Conservation (phyloP, 495 filamentous ascomycete genomes). For the Gamarada debralockiae region DNA sequence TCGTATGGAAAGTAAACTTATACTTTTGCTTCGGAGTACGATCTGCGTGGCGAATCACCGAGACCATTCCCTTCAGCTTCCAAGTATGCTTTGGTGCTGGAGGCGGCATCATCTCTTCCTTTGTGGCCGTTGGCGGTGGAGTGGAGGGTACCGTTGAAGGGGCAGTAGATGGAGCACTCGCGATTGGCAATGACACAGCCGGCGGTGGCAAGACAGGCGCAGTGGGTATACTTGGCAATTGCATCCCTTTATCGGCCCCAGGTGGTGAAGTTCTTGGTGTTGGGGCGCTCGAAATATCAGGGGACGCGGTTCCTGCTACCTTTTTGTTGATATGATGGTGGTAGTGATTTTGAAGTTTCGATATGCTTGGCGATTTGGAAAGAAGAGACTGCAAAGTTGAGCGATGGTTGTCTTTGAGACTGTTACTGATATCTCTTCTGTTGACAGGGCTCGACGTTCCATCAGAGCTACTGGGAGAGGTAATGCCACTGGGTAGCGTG, state of each 20-base stretch:
- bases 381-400: slow-evolving; percentile 39
- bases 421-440: slow-evolving; percentile 10
- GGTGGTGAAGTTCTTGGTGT: slow-evolving; percentile 48
- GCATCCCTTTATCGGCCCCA: slow-evolving; percentile 24
- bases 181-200: slow-evolving; percentile 11
- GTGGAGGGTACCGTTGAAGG: slow-evolving; percentile 39
- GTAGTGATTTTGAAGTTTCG: slow-evolving; percentile 47
- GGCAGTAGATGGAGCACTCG: slow-evolving; percentile 38
- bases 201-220: slow-evolving; percentile 20
- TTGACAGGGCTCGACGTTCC: not conserved
- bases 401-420: slow-evolving; percentile 27
- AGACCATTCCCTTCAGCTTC: slow-evolving; percentile 98
- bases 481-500: slow-evolving; percentile 17
- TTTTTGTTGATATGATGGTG: slow-evolving; percentile 22
- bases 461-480: slow-evolving; percentile 6
- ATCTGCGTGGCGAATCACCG: slow-evolving; percentile 93
- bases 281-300: slow-evolving; percentile 38
- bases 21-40: slow-evolving; percentile 98
- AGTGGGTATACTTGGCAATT: slow-evolving; percentile 25
- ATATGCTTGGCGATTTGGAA: slow-evolving; percentile 61
- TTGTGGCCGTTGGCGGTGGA: slow-evolving; percentile 28
- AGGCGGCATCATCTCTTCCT: slow-evolving; percentile 50
- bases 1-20: slow-evolving; percentile 97
- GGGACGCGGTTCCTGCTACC: slow-evolving; percentile 8
- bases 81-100: slow-evolving; percentile 92